phyloP scores from a whole-genome alignment of 768 basidiomycete species.

The Trametes meyenii region DNA sequence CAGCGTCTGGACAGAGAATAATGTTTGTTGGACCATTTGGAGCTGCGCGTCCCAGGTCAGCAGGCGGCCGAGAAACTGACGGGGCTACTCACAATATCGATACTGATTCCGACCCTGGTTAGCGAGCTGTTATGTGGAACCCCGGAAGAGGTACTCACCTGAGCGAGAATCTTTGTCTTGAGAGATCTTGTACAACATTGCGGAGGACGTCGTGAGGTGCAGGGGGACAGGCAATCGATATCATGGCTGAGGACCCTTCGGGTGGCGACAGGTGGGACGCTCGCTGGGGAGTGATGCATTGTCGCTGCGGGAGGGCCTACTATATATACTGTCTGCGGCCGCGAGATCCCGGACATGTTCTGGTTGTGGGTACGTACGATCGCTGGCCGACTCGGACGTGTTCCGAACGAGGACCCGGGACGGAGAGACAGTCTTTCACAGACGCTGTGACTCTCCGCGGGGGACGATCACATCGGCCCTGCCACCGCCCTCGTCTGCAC shows the following conservation, averaged over 20 bases:
- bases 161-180: not conserved
- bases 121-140: not conserved
- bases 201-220: not conserved
- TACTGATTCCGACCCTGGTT: not conserved
- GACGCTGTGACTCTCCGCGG: no score
- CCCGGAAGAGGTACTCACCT: not conserved
- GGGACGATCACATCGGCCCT: no score
- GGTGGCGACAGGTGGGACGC: no score
- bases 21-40: not conserved
- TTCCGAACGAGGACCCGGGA: not conserved
- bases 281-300: no score
- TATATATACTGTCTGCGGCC: not conserved
- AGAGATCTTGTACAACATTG: not conserved
- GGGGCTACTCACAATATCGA: slow-evolving; percentile 1
- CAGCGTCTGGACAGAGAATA: not conserved
- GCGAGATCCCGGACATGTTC: not conserved
- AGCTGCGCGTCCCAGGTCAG: not conserved
- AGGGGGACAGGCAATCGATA: not conserved
- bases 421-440: not conserved
- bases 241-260: not conserved
- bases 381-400: not conserved
- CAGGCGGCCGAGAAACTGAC: no score
- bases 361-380: not conserved
- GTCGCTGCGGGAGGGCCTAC: not conserved
- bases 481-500: no score